Base-by-base conservation (phyloP, 495 filamentous ascomycete species). In the Beverwykella pulmonaria region DNA sequence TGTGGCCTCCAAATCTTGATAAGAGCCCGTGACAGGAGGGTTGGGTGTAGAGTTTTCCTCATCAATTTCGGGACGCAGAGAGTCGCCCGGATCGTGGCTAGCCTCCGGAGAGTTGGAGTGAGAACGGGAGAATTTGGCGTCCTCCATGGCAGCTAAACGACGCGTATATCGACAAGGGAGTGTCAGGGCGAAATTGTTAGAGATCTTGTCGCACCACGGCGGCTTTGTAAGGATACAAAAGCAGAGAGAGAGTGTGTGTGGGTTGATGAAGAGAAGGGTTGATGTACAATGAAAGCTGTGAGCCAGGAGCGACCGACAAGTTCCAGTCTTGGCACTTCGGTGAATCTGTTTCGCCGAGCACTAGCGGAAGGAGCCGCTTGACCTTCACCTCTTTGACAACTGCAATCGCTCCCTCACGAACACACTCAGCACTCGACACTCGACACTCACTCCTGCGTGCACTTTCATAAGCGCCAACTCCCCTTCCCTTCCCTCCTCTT, bases 81-180 rank as follows among this genome's bases (percentile, higher is more conserved):
- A 77, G 63, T 81, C 79, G 46, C 59, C 72, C 26, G 75, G 74
- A 61, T 83, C 81, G 68, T 79, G 67, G 56, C 75, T n/a, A n/a
- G n/a, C n/a, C n/a, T n/a, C n/a, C n/a, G 61, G 56, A 14, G 61
- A 62, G 46, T 63, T 54, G 26, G 58, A 53, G 62, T 69, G 61
- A 12, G 48, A 58, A 26, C 26, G 19, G 39, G 8, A 39, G 54
- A 69, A 57, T 47, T 61, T 17, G 41, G 62, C 61, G 61, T 72
- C 70, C 34, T 67, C 70, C 70, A 72, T 72, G 46, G 30, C 25
- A 20, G 27, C 30, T 44, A 27, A 1, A n/a, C 22, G 27, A 29
- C 14, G 23, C 22, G 14, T 10, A 46, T 1, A n/a, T 36, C 14
- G 44, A 53, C 15, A 30, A 27, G 29, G 27, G 9, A 27, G 46